Base-by-base conservation (phyloP, 345 rosid species). In the Populus deltoides region DNA sequence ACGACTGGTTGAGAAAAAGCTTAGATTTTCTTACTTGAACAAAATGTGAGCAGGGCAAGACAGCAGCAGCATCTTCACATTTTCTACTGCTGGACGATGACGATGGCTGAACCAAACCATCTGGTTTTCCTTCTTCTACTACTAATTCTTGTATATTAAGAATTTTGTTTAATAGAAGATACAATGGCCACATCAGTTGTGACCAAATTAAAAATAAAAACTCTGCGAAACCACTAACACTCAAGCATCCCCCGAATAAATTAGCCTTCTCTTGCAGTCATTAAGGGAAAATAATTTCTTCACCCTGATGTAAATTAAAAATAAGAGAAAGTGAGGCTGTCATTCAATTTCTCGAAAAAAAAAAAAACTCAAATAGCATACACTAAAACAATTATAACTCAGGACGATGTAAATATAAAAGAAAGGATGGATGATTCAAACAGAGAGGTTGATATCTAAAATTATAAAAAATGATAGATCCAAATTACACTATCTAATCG, bases 11-110 rank as follows among this genome's bases (percentile, higher is more conserved):
- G 66, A 7, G 20, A 61, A 61, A 41, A 43, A 11, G 20, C 39
- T 66, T 51, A 43, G 33, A 36, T 36, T 57, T 53, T 68, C 88
- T 86, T 81, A 93, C 99, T 77, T 89, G 85, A 68, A 86, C 76
- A 79, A 84, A 85, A 49, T 76, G 85, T 1, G 88, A 83, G 22
- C 81, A 66, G 72, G 92, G 87, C 81, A 85, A 77, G 9, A 57
- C 81, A 31, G 79, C 80, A 73, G 53, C 80, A 31, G 79, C 80
- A 75, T 82, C 79, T 7, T 8, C 62, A 70, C 74, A 81, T 53
- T 63, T 81, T n/a, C 81, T 81, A 75, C 70, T 55, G 10, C 76
- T 77, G 11, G 63, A n/a, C 13, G 63, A 59, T n/a, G 63, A 59
- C 6, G 63, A 59, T 5, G 15, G 15, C 5, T n/a, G 63, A 59